Conservation (phyloP, 768 basidiomycete species). For the Naganishia antarctica region DNA sequence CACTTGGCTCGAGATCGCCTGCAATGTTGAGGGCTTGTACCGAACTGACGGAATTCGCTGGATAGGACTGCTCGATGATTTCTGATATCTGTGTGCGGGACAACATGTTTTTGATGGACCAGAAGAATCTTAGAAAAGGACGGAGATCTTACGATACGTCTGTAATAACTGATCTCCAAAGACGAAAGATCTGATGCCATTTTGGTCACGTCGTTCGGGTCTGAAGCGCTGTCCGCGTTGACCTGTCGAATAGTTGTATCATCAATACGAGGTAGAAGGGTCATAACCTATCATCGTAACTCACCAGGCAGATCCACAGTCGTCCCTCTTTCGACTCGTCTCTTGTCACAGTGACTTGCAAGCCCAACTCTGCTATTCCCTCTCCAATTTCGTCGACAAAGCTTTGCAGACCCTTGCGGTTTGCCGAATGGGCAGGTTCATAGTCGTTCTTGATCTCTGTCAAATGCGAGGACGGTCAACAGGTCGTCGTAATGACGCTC, state of each 20-base stretch:
- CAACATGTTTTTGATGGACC: not conserved
- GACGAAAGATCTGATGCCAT: slow-evolving; percentile 38
- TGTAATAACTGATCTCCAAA: slow-evolving; percentile 39
- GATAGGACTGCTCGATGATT: slow-evolving; percentile 42
- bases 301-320: slow-evolving; percentile 37
- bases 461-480: slow-evolving; percentile 23
- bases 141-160: slow-evolving; percentile 35
- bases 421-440: not conserved
- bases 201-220: slow-evolving; percentile 27
- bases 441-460: slow-evolving; percentile 29
- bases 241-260: slow-evolving; percentile 28
- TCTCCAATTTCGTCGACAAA: slow-evolving; percentile 25
- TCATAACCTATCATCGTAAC: no score
- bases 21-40: slow-evolving; percentile 33
- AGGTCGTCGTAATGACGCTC: slow-evolving; percentile 26
- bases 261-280: not conserved
- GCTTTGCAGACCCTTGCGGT: slow-evolving; percentile 9
- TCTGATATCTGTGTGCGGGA: slow-evolving; percentile 26
- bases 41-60: slow-evolving; percentile 42
- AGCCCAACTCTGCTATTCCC: slow-evolving; percentile 35
- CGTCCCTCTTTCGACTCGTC: slow-evolving; percentile 31
- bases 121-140: not conserved
- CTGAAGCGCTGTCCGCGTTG: slow-evolving; percentile 36
- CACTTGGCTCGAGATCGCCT: slow-evolving; percentile 17
- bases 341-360: slow-evolving; percentile 28